Evolutionary conservation across 108 stramenopile species (phyloP), one percentile per base, ranked within the genome.

Genomic region (Nitzschia inconspicua): DNA sequence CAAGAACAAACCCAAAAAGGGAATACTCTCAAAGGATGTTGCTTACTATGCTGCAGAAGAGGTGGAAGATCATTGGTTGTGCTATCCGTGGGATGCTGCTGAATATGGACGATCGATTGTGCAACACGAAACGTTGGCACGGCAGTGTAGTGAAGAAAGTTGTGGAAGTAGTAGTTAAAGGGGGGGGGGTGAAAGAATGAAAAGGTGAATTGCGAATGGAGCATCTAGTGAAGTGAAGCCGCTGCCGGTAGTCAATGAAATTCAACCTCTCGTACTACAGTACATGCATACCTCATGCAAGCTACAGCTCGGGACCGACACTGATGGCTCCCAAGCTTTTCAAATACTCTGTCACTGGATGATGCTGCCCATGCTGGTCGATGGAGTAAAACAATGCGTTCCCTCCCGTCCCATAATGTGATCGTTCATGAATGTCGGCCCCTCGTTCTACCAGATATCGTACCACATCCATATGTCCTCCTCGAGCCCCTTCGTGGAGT

Each of bases 31-130:
- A 5, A 47, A 57, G 0, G 47, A 40, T 30, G 71, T 77, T n/a
- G 18, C 39, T 7, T 77, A 77, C 47, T 50, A 63, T 40, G 60
- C 76, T 3, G 70, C 65, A 0, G 66, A 60, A 14, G 59, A 72
- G 5, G 76, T 77, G 24, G 65, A 59, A 19, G 61, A 77, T 34
- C 41, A 72, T 22, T 77, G 76, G 76, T 68, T 72, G 23, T 71
- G 69, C 30, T 77, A 77, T 53, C 76, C 76, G 16, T 77, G 76
- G 76, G 76, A 77, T 49, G 69, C 69, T 2, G 71, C 57, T 10
- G 65, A 35, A 0, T 77, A 77, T 42, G 76, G 71, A 4, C 54
- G 61, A 30, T 57, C 28, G 13, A 70, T 76, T 39, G 57, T 4
- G 9, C 50, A 70, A 40, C 75, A 76, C 34, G 75, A 76, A 37